Base-by-base conservation (phyloP, 352 stramenopile species). In the Phytopythium oedochilum region DNA sequence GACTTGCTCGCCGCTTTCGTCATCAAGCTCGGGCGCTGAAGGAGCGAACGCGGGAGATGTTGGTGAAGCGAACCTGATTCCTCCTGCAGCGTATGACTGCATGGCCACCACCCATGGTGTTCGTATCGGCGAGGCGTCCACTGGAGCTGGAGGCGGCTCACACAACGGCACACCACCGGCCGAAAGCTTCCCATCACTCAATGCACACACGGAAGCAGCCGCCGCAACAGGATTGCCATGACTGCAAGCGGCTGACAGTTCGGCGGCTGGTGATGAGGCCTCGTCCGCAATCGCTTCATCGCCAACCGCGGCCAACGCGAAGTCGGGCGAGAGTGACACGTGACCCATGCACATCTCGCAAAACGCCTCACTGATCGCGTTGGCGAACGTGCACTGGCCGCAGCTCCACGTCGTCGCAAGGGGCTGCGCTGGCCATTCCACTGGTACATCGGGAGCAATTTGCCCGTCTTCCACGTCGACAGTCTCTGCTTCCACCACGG, bases 331-430 rank as follows among this genome's bases (percentile, higher is more conserved):
- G 12, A 75, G 55, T 28, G 71, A 88, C 18, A 83, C 76, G 51
- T 86, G 78, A 17, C 69, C 71, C 17, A 69, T 57, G 38, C 78
- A 88, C 60, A 88, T 73, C 25, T 80, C 73, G 15, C 78, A 88
- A 60, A 86, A 88, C 2, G 75, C 71, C n/a, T 70, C 66, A 26
- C 61, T 70, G 48, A 83, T 70, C n/a, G 69, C 31, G 47, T 88
- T 88, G 14, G 73, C 34, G 51, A 66, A 88, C 7, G 78, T 86
- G 58, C 78, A 86, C 53, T 83, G 75, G 2, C 70, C 63, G 44
- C 72, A 86, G 35, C 60, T 76, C 75, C 75, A 86, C n/a, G 45
- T 64, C n/a, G 50, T 32, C 20, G 31, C n/a, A 7, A 12, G 7
- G 15, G 29, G 25, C 28, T 35, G 10, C 25, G 14, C 32, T 14